phyloP scores from a whole-genome alignment of 495 filamentous ascomycete species.

The Penicillium longicatenatum region DNA sequence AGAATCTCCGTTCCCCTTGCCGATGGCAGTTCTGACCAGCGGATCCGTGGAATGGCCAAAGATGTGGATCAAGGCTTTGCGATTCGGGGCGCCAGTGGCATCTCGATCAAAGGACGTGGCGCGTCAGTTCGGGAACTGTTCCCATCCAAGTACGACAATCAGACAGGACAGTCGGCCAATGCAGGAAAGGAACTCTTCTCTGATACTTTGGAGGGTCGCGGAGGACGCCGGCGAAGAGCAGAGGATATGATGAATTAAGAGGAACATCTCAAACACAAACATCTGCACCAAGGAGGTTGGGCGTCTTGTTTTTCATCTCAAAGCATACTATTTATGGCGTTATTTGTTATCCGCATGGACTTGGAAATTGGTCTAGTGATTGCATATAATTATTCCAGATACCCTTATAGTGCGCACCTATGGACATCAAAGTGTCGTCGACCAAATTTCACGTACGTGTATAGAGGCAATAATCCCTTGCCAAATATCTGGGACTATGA shows the following conservation, averaged over 20 bases:
- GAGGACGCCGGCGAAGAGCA: constrained; percentile 48
- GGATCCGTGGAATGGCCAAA: constrained; percentile 57
- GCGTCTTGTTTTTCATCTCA: background rate
- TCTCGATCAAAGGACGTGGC: constrained; percentile 49
- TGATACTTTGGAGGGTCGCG: constrained; percentile 52
- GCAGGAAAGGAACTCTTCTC: constrained; percentile 72
- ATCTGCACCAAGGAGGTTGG: background rate
- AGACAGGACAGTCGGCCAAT: constrained; percentile 39
- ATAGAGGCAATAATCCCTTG: too few species aligned
- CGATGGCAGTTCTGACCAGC: constrained; percentile 41
- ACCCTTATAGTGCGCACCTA: background rate
- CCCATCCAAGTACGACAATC: constrained; percentile 59
- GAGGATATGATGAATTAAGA: constrained; percentile 54
- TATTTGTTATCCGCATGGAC: background rate
- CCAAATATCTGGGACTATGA: too few species aligned
- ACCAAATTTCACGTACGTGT: too few species aligned
- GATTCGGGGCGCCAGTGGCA: constrained; percentile 62
- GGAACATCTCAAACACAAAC: background rate
- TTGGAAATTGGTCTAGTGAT: background rate
- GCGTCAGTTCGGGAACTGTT: constrained; percentile 70
- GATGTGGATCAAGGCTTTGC: constrained; percentile 57
- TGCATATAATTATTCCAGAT: background rate
- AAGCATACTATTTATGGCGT: constrained; percentile 1
- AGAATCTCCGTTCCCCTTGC: constrained; percentile 55
- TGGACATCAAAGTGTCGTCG: too few species aligned